phyloP scores from a whole-genome alignment of 2,329 filamentous ascomycete genomes.

The Microthyrium microscopicum region DNA sequence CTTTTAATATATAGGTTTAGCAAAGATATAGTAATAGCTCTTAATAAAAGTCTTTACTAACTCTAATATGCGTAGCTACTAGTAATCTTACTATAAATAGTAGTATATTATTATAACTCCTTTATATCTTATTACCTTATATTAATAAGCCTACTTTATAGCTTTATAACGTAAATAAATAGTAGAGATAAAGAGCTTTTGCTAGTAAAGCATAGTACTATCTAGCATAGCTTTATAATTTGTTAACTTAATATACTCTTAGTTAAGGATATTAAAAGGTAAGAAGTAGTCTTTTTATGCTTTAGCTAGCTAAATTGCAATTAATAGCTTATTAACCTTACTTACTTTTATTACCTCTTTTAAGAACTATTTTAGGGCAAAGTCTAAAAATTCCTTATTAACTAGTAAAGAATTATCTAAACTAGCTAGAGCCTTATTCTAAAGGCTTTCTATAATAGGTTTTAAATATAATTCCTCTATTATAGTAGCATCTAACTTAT shows the following conservation, averaged over 20 bases:
- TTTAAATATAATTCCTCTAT: neutral
- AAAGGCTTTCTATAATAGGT: too few relatives aligned
- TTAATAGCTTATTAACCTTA: too few relatives aligned
- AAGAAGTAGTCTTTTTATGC: neutral
- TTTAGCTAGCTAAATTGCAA: neutral
- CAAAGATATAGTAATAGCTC: constrained; percentile 6
- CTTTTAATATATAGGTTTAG: neutral
- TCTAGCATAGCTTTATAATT: neutral
- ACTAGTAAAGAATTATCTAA: too few relatives aligned
- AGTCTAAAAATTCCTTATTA: too few relatives aligned
- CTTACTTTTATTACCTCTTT: too few relatives aligned
- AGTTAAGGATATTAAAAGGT: too few relatives aligned
- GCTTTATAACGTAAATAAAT: neutral
- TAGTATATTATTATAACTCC: constrained; percentile 1
- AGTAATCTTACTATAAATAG: neutral
- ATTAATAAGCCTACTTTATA: too few relatives aligned
- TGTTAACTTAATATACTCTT: neutral
- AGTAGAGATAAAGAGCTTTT: too few relatives aligned
- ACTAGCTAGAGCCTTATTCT: too few relatives aligned
- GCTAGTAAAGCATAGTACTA: neutral
- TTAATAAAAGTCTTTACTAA: constrained; percentile 11
- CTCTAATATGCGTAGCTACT: constrained; percentile 11
- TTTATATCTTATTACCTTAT: neutral
- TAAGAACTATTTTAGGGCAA: too few relatives aligned
- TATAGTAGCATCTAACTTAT: neutral